These are phyloP conservation scores for Tuber microsphaerosporum DNA, from an alignment of 495 filamentous ascomycete species.

Conservation along the genomic window DNA sequence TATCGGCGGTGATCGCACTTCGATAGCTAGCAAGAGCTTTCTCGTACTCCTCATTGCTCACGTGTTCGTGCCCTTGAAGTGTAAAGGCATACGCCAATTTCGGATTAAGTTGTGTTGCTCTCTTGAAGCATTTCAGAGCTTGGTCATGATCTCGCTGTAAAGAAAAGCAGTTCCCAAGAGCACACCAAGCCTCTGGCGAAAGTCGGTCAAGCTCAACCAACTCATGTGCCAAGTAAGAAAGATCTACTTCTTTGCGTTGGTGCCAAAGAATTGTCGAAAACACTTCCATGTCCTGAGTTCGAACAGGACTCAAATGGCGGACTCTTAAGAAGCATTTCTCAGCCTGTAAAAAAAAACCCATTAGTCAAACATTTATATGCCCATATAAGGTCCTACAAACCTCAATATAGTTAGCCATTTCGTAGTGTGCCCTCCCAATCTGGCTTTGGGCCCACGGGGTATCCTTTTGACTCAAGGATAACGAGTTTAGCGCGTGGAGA, in stretches of 20 bases:
- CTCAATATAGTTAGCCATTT: slow-evolving; percentile 73
- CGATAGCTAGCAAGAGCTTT: slow-evolving; percentile 83
- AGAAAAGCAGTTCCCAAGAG: slow-evolving; percentile 88
- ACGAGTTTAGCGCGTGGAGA: slow-evolving; percentile 58
- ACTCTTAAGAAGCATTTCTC: slow-evolving; percentile 76
- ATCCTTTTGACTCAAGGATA: slow-evolving; percentile 71
- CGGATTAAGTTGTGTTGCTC: slow-evolving; percentile 81
- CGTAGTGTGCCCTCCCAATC: slow-evolving; percentile 81
- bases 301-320: slow-evolving; percentile 65
- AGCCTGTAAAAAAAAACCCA: slow-evolving; percentile 42
- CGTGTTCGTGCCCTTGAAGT: slow-evolving; percentile 89
- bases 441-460: slow-evolving; percentile 93
- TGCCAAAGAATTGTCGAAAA: slow-evolving; percentile 98
- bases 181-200: slow-evolving; percentile 92
- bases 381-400: slow-evolving; percentile 40
- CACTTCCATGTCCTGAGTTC: slow-evolving; percentile 88
- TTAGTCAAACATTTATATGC: slow-evolving; percentile 8
- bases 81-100: slow-evolving; percentile 93
- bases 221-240: slow-evolving; percentile 86
- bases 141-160: slow-evolving; percentile 92
- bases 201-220: slow-evolving; percentile 75
- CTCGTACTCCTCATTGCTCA: slow-evolving; percentile 95
- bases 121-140: slow-evolving; percentile 88
- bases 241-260: slow-evolving; percentile 78
- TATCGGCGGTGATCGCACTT: slow-evolving; percentile 71